These are phyloP conservation scores for Colletotrichum cordylinicola DNA, from an alignment of 2,329 filamentous ascomycete species.

Conservation along the genomic window DNA sequence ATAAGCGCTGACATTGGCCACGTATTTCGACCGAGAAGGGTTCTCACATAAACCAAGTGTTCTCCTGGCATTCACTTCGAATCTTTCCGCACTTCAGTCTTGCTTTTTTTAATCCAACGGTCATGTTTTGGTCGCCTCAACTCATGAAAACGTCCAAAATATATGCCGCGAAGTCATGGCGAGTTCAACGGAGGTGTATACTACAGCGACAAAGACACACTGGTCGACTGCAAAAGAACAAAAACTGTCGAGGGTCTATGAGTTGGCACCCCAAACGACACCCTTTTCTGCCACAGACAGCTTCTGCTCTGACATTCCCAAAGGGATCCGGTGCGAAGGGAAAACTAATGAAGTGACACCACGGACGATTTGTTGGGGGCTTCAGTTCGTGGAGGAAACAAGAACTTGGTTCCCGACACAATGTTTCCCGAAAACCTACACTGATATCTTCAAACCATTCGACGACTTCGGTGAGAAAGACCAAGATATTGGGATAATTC, in stretches of 20 bases:
- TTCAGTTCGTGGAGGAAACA: neutral
- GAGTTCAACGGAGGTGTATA: neutral
- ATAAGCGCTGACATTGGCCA: neutral
- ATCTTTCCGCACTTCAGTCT: too few species aligned
- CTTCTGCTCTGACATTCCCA: neutral
- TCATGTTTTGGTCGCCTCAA: too few species aligned
- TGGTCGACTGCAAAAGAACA: neutral
- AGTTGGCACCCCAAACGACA: neutral
- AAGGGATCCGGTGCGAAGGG: neutral
- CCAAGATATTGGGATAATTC: neutral
- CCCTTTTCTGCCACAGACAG: neutral
- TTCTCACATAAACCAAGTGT: too few species aligned
- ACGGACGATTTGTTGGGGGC: neutral
- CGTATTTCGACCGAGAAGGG: too few species aligned
- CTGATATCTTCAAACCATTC: neutral
- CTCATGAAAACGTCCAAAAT: too few species aligned
- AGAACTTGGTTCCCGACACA: neutral
- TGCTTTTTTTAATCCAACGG: too few species aligned
- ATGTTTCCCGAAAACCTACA: neutral
- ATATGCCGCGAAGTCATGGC: neutral
- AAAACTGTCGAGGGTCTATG: neutral
- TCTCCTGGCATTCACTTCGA: too few species aligned
- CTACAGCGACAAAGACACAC: neutral
- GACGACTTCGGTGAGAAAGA: neutral
- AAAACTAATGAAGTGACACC: neutral